Base-by-base conservation (phyloP, 78 protist genomes). In the Diacronema lutheri region DNA sequence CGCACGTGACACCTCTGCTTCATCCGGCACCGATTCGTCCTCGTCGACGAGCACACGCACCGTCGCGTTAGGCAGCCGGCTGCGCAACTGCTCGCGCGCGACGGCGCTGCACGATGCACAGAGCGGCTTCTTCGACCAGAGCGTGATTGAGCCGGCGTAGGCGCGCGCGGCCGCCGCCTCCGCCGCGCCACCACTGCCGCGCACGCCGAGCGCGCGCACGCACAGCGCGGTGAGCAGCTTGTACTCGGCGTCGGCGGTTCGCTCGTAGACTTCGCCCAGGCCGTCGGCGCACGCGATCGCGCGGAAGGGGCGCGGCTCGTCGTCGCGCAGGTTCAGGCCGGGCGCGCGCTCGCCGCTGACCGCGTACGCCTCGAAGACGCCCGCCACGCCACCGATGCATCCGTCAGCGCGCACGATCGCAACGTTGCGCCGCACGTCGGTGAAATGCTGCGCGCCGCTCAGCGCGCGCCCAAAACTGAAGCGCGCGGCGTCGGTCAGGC, bases 391-490 rank as follows among this genome's bases (percentile, higher is more conserved):
- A 7, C 50, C 16, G 16, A 7, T 3, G 50, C 50, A 44, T 3
- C 50, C 50, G 50, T 44, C 50, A 3, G 50, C 50, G 3, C 50
- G 50, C 50, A 77, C 33, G 31, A 77, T 77, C 13, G 82, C 82
- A 16, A 77, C 82, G 64, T 77, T 77, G 31, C 82, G 60, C 35
- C 57, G 57, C 11, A 77, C 33, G 50, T 77, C 82, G 23, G 58
- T 35, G 82, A 37, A 77, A 10, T 77, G 82, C 64, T 77, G 82
- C 64, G 64, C 9, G 23, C 82, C 82, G 35, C 10, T 6, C 26
- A 77, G 20, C 60, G 21, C 6, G 33, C 82, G 61, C 16, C 82
- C 82, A 38, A 77, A 77, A 5, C 57, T 38, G 64, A 11, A 44
- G 13, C 4, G 19, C 23, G 23, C 1, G 16, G 57, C 12, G 41